phyloP scores from a whole-genome alignment of 352 stramenopile species.

The Phytopythium aichiense region DNA sequence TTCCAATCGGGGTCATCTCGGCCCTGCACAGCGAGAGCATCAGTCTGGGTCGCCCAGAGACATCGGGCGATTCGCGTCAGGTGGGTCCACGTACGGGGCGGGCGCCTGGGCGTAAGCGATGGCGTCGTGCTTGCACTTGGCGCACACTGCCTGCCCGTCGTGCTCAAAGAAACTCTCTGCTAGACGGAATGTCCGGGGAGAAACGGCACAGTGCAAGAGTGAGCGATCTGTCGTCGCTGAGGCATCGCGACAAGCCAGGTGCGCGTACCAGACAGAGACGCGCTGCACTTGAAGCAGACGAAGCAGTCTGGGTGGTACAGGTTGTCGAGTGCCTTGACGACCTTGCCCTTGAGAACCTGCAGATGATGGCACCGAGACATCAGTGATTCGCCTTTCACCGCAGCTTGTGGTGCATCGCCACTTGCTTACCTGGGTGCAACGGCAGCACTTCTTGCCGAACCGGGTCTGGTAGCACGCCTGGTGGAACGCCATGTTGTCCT shows the following conservation, averaged over 20 bases:
- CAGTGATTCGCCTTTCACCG: not conserved
- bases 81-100: slow-evolving; percentile 36
- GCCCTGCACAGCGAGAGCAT: slow-evolving; percentile 20
- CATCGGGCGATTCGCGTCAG: not conserved
- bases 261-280: slow-evolving; percentile 62
- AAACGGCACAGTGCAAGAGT: not conserved
- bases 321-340: slow-evolving; percentile 80
- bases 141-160: slow-evolving; percentile 67
- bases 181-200: slow-evolving; percentile 13
- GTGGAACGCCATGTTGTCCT: slow-evolving; percentile 78
- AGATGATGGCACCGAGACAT: not conserved
- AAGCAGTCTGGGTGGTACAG: slow-evolving; percentile 86
- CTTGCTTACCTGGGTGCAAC: slow-evolving; percentile 51
- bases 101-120: slow-evolving; percentile 44
- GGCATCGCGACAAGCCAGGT: not conserved
- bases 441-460: slow-evolving; percentile 78
- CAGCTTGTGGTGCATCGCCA: no score
- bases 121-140: slow-evolving; percentile 73
- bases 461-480: slow-evolving; percentile 74
- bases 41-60: not conserved
- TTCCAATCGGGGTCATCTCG: slow-evolving; percentile 42
- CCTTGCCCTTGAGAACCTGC: slow-evolving; percentile 76
- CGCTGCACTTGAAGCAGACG: slow-evolving; percentile 71
- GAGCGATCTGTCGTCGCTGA: not conserved
- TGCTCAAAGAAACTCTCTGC: slow-evolving; percentile 86